Evolutionary conservation across 345 rosid species (phyloP), one percentile per base, ranked within the genome.

Genomic region (Citrus cavaleriei): DNA sequence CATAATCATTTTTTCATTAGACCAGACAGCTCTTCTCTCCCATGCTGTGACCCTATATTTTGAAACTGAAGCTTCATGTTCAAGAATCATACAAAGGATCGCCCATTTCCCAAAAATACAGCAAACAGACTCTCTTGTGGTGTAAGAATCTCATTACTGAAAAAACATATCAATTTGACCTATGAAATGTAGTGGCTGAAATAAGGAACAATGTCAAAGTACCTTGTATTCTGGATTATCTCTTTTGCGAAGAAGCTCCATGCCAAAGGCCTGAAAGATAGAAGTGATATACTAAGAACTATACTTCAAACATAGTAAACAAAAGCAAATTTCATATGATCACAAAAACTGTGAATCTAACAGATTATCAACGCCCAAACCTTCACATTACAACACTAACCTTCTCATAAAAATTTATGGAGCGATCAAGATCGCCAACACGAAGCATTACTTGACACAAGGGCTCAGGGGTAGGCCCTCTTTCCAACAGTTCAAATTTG

Each of bases 361-460:
- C 27, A 18, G 22, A 59, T 38, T 46, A 22, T 27, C 35, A 81
- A 22, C 54, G 51, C 14, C 24, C 54, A 66, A 60, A 80, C 68
- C 35, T 71, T 35, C 2, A 7, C 22, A 78, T 28, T 77, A 60
- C 60, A 73, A 63, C 28, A 34, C 85, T 88, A 78, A 96, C 99
- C 92, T 93, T 91, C 91, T 96, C 95, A 38, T 94, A 96, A 83
- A 96, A 96, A 46, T 89, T 93, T 77, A 96, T 89, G 64, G 99
- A 84, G 72, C 91, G 97, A 75, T 91, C 93, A 62, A 96, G 97
- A 90, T 96, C 98, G 34, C 98, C 98, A 83, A 96, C 99, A 73
- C 97, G 98, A 79, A 96, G 97, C 99, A 96, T 96, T 80, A 96
- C 98, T 89, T 96, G 98, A 85, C 99, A 96, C 57, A 96, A 81